These are phyloP conservation scores for Aspergillus carlsbadensis DNA, from an alignment of 495 filamentous ascomycete genomes.

Conservation along the genomic window DNA sequence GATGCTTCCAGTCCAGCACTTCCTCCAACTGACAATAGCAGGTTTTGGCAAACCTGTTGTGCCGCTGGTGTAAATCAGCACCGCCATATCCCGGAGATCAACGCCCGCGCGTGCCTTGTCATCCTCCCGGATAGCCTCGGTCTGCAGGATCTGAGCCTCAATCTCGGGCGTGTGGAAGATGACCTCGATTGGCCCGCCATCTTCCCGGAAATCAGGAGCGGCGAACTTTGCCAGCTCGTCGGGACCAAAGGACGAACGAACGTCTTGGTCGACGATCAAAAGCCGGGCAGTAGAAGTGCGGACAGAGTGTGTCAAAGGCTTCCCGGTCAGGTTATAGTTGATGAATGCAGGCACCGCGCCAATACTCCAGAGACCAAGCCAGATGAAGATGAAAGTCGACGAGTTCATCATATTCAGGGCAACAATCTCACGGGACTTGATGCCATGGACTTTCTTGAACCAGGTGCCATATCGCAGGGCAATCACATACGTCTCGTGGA, in stretches of 20 bases:
- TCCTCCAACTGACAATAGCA: slow-evolving; percentile 79
- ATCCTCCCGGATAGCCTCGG: slow-evolving; percentile 58
- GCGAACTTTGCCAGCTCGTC: slow-evolving; percentile 46
- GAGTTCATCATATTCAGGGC: slow-evolving; percentile 89
- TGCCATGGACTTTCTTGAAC: slow-evolving; percentile 67
- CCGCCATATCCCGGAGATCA: slow-evolving; percentile 57
- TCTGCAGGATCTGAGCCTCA: slow-evolving; percentile 59
- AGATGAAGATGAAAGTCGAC: slow-evolving; percentile 77
- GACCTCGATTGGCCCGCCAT: slow-evolving; percentile 55
- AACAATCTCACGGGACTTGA: slow-evolving; percentile 78
- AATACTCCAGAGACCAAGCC: slow-evolving; percentile 83
- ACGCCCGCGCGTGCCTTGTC: slow-evolving; percentile 57
- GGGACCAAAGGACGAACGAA: slow-evolving; percentile 50
- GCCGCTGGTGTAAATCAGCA: slow-evolving; percentile 83
- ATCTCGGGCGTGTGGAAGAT: slow-evolving; percentile 61
- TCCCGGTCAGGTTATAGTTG: slow-evolving; percentile 84
- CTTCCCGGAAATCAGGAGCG: slow-evolving; percentile 43
- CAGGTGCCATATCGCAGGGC: slow-evolving; percentile 78
- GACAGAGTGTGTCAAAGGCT: slow-evolving; percentile 77
- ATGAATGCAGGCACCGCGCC: slow-evolving; percentile 90
- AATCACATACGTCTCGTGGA: slow-evolving; percentile 73
- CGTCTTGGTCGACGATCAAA: slow-evolving; percentile 71
- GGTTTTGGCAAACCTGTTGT: slow-evolving; percentile 92
- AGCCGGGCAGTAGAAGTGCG: slow-evolving; percentile 67
- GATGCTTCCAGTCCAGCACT: slow-evolving; percentile 51